Evolutionary conservation across 352 stramenopile species (phyloP), one percentile per base, ranked within the genome.

Genomic region (Globisporangium takayamanum): DNA sequence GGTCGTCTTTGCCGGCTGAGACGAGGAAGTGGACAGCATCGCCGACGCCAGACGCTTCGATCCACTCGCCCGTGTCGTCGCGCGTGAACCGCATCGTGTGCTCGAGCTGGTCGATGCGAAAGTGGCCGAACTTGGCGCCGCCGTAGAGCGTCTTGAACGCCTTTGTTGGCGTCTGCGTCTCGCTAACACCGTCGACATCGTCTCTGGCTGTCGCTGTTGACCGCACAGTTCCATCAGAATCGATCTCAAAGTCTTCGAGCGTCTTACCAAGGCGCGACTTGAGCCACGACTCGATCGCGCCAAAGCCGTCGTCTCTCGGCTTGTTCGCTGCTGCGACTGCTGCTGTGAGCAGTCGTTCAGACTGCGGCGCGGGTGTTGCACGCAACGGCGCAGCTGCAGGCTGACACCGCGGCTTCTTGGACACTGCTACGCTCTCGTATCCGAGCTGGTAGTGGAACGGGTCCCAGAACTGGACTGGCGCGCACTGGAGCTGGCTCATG

Each of bases 11-110:
- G 25, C 75, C 68, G 3, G 72, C 58, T 0, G 66, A 67, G 25
- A 84, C 63, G 33, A 87, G 66, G 56, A 87, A 59, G 48, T 82
- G 68, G 3, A 48, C 75, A 2, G 59, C 46, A 37, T 88, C 82
- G 46, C 72, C 55, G n/a, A 87, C 33, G 11, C 74, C 72, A 1
- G 74, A 74, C 26, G 69, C 68, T 57, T 89, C 80, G 52, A 92
- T 62, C 82, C 82, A 92, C 45, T 92, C 78, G 50, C 77, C 73
- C 3, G 72, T 89, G 42, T 82, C 70, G 42, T 87, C 73, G 28
- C 78, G 70, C 55, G 73, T 88, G 50, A 89, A 74, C 15, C 80
- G 76, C 60, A 87, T 71, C 44, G 73, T 58, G 8, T 72, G 68
- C 33, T 79, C 72, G 44, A 77, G 56, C 42, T 90, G 80, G 41